These are phyloP conservation scores for Xerocomus potaroensis DNA, from an alignment of 768 basidiomycete genomes.

Conservation along the genomic window DNA sequence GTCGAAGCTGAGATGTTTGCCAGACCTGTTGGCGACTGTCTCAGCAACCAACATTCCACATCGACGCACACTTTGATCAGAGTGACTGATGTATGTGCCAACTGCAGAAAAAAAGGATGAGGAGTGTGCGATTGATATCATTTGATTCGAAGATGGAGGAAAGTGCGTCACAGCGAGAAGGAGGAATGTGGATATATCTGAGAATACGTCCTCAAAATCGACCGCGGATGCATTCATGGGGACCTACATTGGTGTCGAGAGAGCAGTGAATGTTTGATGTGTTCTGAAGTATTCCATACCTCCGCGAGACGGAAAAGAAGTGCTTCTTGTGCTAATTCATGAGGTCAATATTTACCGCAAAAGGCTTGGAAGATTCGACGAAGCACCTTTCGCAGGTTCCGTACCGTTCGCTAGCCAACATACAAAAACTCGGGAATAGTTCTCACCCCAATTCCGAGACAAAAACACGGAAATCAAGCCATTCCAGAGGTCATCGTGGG, in stretches of 20 bases:
- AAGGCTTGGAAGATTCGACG: conserved; percentile 9
- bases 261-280: conserved; percentile 76
- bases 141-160: conserved; percentile 42
- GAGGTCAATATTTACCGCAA: conserved; percentile 5
- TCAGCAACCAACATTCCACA: conserved; percentile 95
- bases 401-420: conserved; percentile 60
- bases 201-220: background rate
- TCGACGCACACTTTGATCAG: conserved; percentile 69
- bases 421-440: conserved; percentile 57
- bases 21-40: conserved; percentile 55
- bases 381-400: conserved; percentile 30
- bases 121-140: conserved; percentile 47
- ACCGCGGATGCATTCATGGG: background rate
- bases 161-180: conserved; percentile 63
- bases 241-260: conserved; percentile 71
- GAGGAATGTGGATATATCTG: conserved; percentile 73
- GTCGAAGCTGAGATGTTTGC: conserved; percentile 72
- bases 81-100: conserved; percentile 71
- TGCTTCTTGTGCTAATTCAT: conserved; percentile 36
- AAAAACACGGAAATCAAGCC: conserved; percentile 43
- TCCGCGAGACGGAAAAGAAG: conserved; percentile 51
- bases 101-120: conserved; percentile 65
- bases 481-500: conserved; percentile 51
- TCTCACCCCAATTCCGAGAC: conserved; percentile 55
- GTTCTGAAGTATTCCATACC: conserved; percentile 71